Evolutionary conservation across 2,329 filamentous ascomycete genomes (phyloP).

Genomic region (Aotearoamyces nothofagi): DNA sequence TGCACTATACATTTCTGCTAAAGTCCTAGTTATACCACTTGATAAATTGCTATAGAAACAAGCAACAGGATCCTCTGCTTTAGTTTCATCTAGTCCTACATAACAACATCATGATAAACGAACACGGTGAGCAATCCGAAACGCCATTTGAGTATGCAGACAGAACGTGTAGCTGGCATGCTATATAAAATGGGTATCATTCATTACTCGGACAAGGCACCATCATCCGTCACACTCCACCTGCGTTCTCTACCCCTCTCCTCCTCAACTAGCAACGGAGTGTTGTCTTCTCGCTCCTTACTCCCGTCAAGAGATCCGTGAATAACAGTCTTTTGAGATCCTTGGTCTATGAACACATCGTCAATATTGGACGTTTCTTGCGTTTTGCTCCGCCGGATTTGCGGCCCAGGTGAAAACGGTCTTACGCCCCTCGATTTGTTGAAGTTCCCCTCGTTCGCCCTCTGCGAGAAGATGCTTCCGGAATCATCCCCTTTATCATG

Average conservation of each 20-base stretch:
- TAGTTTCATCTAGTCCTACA: too few species aligned
- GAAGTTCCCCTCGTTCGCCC: slow-evolving; percentile 18
- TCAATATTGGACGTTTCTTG: too few species aligned
- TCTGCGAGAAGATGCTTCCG: slow-evolving; percentile 37
- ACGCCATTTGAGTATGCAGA: background rate
- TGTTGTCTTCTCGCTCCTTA: too few species aligned
- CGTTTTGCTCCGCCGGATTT: slow-evolving; percentile 5
- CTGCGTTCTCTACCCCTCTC: slow-evolving; percentile 11
- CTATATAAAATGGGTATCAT: too few species aligned
- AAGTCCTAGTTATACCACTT: too few species aligned
- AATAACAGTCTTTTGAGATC: slow-evolving; percentile 4
- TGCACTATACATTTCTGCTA: too few species aligned
- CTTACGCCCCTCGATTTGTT: slow-evolving; percentile 37
- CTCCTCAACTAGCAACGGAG: too few species aligned
- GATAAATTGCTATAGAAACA: too few species aligned
- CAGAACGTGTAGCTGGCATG: too few species aligned
- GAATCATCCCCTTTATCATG: slow-evolving; percentile 23
- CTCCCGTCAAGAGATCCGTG: background rate
- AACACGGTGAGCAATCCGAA: background rate
- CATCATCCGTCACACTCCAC: slow-evolving; percentile 18
- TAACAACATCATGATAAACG: background rate
- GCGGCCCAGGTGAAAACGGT: slow-evolving; percentile 43
- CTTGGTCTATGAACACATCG: slow-evolving; percentile 4
- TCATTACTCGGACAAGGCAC: slow-evolving; percentile 5
- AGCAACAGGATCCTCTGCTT: too few species aligned